phyloP scores from a whole-genome alignment of 352 stramenopile species.

The Globisporangium okanoganense region DNA sequence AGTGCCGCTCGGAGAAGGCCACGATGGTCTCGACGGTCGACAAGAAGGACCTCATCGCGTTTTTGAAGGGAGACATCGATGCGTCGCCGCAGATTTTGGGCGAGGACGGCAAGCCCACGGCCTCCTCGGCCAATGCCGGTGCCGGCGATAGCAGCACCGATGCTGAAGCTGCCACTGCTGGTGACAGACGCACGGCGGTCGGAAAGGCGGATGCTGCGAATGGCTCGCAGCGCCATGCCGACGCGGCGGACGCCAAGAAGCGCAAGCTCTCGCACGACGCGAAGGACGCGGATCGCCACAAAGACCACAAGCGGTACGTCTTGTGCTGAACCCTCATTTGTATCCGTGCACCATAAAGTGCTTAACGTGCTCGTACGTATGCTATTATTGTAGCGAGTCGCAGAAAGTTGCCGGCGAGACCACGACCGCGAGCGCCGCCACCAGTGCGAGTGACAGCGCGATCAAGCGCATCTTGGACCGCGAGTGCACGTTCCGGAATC shows the following conservation, averaged over 20 bases:
- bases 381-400: conserved; percentile 13
- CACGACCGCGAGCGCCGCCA: neutral
- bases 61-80: conserved; percentile 82
- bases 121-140: neutral
- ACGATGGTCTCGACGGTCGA: conserved; percentile 83
- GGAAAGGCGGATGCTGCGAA: conserved; percentile 9
- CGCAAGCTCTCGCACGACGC: conserved; percentile 32
- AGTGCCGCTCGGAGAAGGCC: conserved; percentile 73
- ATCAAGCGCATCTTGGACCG: conserved; percentile 69
- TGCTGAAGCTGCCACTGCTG: neutral
- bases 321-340: no score
- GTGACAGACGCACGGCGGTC: conserved; percentile 18
- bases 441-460: conserved; percentile 28
- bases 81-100: conserved; percentile 64
- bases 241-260: conserved; percentile 32
- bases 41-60: conserved; percentile 86
- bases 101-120: conserved; percentile 12
- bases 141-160: neutral
- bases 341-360: neutral
- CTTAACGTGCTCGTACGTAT: neutral
- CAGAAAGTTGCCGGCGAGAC: conserved; percentile 26
- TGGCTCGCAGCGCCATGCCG: neutral
- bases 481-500: conserved; percentile 58
- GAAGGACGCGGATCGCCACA: conserved; percentile 24
- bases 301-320: conserved; percentile 37